A percentile compares a stretch with the other conserved stretches of the same genome.
Evolutionary conservation across 1,284 basidiomycete species (phyloP).

Genomic region (Anthracocystis setariae): DNA sequence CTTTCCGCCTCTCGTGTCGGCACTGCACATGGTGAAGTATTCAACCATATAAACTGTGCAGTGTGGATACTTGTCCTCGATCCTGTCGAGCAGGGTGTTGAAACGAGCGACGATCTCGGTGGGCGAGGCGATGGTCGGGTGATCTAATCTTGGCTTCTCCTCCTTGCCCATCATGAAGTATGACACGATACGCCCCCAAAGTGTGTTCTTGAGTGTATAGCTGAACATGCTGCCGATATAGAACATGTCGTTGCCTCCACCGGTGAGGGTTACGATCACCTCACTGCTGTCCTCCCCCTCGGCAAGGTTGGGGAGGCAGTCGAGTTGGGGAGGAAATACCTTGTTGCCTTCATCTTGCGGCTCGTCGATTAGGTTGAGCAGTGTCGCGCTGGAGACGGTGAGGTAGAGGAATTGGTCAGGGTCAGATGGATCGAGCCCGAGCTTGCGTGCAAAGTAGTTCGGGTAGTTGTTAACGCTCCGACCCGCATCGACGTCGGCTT

Average conservation of each 20-base stretch:
- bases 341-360: constrained; percentile 18
- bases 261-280: constrained; percentile 23
- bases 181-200: constrained; percentile 18
- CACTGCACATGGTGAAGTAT: constrained; percentile 31
- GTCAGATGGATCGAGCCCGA: constrained; percentile 8
- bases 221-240: constrained; percentile 38
- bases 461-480: constrained; percentile 37
- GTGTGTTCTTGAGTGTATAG: constrained; percentile 16
- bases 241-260: constrained; percentile 34
- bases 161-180: constrained; percentile 6
- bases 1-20: constrained; percentile 10
- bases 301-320: background rate
- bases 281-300: constrained; percentile 15
- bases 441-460: constrained; percentile 16
- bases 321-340: constrained; percentile 21
- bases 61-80: constrained; percentile 11
- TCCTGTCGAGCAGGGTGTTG: constrained; percentile 8
- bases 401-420: constrained; percentile 19
- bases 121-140: constrained; percentile 15
- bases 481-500: constrained; percentile 21
- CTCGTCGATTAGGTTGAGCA: constrained; percentile 24
- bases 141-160: constrained; percentile 1
- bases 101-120: constrained; percentile 17
- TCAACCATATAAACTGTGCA: constrained; percentile 26
- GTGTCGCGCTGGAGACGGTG: constrained; percentile 26